A percentile compares a stretch with the other conserved stretches of the same genome.
These are phyloP conservation scores for Blechomonas ayalai DNA, from an alignment of 208 protist genomes.

Conservation along the genomic window DNA sequence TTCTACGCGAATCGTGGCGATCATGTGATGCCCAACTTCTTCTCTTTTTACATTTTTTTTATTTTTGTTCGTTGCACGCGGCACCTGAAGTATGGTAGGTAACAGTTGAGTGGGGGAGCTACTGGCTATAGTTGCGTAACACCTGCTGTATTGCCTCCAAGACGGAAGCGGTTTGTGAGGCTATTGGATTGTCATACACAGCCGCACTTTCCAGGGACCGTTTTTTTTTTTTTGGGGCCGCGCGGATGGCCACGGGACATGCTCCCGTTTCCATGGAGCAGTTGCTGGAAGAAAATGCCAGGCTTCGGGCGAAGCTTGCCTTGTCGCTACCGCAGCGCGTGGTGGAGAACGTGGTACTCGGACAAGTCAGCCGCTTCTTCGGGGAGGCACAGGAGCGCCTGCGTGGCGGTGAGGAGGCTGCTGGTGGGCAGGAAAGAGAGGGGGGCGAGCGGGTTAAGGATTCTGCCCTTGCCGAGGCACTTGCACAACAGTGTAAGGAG, in stretches of 20 bases:
- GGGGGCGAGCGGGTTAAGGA: background rate
- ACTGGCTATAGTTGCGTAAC: too few species aligned
- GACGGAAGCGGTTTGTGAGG: too few species aligned
- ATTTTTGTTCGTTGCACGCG: constrained; percentile 1
- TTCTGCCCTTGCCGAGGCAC: constrained; percentile 11
- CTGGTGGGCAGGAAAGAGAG: background rate
- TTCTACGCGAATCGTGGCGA: too few species aligned
- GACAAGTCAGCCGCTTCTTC: constrained; percentile 50
- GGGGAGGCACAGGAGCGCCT: constrained; percentile 21
- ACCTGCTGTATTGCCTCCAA: too few species aligned
- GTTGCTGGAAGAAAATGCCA: constrained; percentile 54
- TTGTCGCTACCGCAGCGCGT: constrained; percentile 49
- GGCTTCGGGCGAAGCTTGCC: constrained; percentile 24
- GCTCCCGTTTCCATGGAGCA: constrained; percentile 13
- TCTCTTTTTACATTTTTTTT: too few species aligned
- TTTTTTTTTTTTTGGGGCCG: too few species aligned
- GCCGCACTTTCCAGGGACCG: too few species aligned
- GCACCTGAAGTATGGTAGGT: too few species aligned
- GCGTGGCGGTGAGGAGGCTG: background rate
- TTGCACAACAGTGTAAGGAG: constrained; percentile 25
- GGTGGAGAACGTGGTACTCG: constrained; percentile 31
- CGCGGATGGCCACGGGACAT: too few species aligned
- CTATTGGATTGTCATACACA: too few species aligned
- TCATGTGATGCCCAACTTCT: too few species aligned
- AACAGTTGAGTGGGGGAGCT: too few species aligned